These are phyloP conservation scores for Ulmus americana DNA, from an alignment of 331 rosid genomes.

Conservation along the genomic window DNA sequence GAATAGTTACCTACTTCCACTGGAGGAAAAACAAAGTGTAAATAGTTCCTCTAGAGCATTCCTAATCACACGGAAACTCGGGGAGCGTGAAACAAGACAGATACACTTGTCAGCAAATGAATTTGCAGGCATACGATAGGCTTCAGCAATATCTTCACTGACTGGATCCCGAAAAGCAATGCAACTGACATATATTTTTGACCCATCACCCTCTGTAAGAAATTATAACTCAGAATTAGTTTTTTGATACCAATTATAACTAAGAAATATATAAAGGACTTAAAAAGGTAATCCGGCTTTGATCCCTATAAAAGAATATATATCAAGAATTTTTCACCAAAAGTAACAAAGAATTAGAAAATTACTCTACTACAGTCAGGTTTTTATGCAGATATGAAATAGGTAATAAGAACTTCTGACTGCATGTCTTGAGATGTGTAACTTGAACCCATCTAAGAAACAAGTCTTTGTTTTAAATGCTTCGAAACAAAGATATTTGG, in stretches of 20 bases:
- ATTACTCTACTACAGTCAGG: slow-evolving; percentile 9
- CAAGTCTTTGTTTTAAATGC: too few relatives aligned
- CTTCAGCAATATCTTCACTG: slow-evolving; percentile 84
- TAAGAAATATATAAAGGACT: too few relatives aligned
- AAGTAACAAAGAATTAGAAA: neutral
- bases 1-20: slow-evolving; percentile 76
- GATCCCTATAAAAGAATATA: neutral
- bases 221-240: slow-evolving; percentile 4
- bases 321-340: neutral
- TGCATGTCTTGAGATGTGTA: too few relatives aligned
- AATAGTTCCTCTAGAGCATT: slow-evolving; percentile 77
- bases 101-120: slow-evolving; percentile 96
- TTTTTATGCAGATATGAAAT: neutral
- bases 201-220: slow-evolving; percentile 95
- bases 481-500: too few relatives aligned
- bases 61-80: slow-evolving; percentile 64
- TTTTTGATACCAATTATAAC: neutral
- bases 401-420: neutral
- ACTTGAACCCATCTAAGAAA: too few relatives aligned
- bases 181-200: slow-evolving; percentile 93
- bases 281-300: neutral
- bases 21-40: slow-evolving; percentile 74
- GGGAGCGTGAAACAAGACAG: slow-evolving; percentile 90
- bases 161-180: slow-evolving; percentile 94
- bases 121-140: slow-evolving; percentile 77